Base-by-base conservation (phyloP, 106 monocot species). In the Allium sativum region DNA sequence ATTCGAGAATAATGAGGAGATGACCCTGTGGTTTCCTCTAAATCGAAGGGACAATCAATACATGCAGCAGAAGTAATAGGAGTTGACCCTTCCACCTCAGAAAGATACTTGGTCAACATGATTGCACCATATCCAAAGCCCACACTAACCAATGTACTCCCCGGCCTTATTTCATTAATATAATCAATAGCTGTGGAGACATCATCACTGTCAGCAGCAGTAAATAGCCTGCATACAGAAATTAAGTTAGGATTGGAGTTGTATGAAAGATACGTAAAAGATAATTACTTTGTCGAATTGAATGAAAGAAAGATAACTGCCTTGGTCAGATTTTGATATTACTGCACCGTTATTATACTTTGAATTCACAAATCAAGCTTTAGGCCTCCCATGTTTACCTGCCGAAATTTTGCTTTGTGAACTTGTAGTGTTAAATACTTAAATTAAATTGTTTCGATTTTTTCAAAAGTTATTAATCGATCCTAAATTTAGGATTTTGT, bases 161-260 rank as follows among this genome's bases (percentile, higher is more conserved):
- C 82, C 41, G 96, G 88, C 62, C 96, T 76, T 43, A 67, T 40
- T 44, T 48, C 70, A 57, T 71, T 91, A 44, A 98, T 43, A 66
- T 80, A 91, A 18, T 72, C 75, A 45, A 98, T 51, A 67, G 76
- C 87, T 71, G 84, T 85, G 72, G 59, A 65, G 67, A 98, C 60
- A 88, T 92, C 96, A 71, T 98, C 96, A 68, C 96, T 98, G 69
- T 98, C 96, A 77, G 91, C 91, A 70, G 87, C 87, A 63, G 96
- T 91, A 85, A 98, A 98, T 77, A 98, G 82, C 91, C 96, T 98
- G 76, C 79, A 88, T 71, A 76, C 67, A 87, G 52, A 65, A 65
- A 62, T 44, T 54, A 64, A 44, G 59, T 68, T 47, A 72, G 46
- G 69, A 40, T 50, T 58, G 40, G 60, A 52, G 69, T 52, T 66